Evolutionary conservation across 176 grass and related monocot species (phyloP).

Genomic region (Aegilops umbellulata): DNA sequence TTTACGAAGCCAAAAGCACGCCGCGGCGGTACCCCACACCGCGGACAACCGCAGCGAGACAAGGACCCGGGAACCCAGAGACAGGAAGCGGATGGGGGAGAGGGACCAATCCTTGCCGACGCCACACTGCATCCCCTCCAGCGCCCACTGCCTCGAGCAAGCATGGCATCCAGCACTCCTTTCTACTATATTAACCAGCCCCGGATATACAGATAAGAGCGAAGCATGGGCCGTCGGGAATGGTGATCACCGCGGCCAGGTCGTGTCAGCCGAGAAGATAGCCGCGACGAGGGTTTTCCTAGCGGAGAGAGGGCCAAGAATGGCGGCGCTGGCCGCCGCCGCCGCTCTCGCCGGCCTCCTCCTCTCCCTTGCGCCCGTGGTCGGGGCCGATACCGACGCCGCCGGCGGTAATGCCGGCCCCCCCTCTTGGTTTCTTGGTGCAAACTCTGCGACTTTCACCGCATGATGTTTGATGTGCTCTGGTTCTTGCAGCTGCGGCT

Average conservation of each 20-base stretch:
- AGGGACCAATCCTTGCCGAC: constrained; percentile 46
- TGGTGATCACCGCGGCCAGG: constrained; percentile 15
- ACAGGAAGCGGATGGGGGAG: background rate
- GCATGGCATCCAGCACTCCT: constrained; percentile 25
- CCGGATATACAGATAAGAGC: background rate
- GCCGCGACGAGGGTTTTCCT: background rate
- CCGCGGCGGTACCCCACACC: background rate
- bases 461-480: background rate
- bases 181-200: constrained; percentile 23
- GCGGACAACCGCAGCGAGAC: background rate
- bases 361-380: constrained; percentile 22
- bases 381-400: constrained; percentile 39
- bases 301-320: background rate
- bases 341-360: constrained; percentile 11
- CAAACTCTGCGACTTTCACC: no score
- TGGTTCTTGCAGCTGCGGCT: constrained; percentile 63
- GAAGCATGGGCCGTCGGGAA: background rate
- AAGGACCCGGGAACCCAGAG: constrained; percentile 3
- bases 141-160: constrained; percentile 24
- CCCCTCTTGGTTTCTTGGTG: constrained; percentile 5
- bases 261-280: background rate
- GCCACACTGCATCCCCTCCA: constrained; percentile 48
- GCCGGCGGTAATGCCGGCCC: constrained; percentile 25
- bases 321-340: background rate
- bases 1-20: constrained; percentile 27